Percentiles rank a stretch among this genome's conserved stretches.
These are phyloP conservation scores for Luffa aegyptiaca DNA, from an alignment of 306 rosid genomes.

Conservation along the genomic window DNA sequence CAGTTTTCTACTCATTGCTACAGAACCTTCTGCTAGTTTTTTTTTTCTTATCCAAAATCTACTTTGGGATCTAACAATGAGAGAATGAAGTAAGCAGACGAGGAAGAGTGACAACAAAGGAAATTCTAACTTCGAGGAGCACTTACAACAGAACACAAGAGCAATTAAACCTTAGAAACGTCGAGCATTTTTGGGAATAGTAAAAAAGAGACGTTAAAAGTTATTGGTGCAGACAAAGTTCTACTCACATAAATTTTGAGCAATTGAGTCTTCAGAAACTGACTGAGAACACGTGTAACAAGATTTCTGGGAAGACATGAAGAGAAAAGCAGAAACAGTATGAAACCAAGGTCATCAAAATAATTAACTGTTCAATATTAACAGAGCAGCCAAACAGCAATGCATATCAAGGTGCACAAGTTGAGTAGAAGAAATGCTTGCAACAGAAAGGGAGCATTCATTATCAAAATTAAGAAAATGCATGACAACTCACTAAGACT, in stretches of 20 bases:
- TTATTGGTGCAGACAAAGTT: not conserved
- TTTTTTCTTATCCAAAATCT: not conserved
- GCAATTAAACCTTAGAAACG: not conserved
- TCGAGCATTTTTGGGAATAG: not conserved
- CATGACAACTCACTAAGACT: not conserved
- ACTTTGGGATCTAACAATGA: not conserved
- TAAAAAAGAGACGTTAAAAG: not conserved
- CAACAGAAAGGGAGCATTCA: not conserved
- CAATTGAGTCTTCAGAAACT: constrained; percentile 60
- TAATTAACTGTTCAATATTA: not conserved
- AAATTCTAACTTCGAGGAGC: not conserved
- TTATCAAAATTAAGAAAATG: not conserved
- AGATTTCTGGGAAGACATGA: constrained; percentile 58
- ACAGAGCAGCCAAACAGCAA: not conserved
- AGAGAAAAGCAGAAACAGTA: not conserved
- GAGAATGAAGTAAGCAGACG: not conserved
- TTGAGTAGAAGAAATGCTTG: not conserved
- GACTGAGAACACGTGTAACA: constrained; percentile 83
- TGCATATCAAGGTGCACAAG: not conserved
- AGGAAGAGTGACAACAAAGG: not conserved
- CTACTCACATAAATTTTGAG: constrained; percentile 84
- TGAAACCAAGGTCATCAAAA: not conserved
- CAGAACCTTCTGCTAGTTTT: not conserved
- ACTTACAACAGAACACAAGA: not conserved
- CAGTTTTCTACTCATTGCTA: not conserved